phyloP scores from a whole-genome alignment of 2,329 filamentous ascomycete genomes.

The Paecilomyces fulvus region DNA sequence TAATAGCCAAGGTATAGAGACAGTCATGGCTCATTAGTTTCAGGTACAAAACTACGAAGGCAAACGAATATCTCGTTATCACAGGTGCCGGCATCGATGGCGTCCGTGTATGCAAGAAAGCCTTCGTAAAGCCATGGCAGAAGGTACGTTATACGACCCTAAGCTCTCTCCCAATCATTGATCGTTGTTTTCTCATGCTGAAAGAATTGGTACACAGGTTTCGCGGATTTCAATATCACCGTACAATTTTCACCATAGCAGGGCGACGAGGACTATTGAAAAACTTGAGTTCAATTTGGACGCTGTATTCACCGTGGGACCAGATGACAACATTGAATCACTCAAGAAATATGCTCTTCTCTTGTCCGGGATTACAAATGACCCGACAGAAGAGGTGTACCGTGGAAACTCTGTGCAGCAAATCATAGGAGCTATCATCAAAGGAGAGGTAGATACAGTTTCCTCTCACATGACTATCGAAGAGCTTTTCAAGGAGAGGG shows the following conservation, averaged over 20 bases:
- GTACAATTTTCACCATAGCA: slow-evolving; percentile 72
- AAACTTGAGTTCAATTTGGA: slow-evolving; percentile 76
- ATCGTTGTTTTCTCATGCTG: background rate
- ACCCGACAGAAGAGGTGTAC: slow-evolving; percentile 29
- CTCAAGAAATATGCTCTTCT: slow-evolving; percentile 77
- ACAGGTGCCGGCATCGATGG: slow-evolving; percentile 69
- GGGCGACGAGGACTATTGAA: slow-evolving; percentile 84
- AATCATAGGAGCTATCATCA: slow-evolving; percentile 84
- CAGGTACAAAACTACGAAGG: slow-evolving; percentile 61
- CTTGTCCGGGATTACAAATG: slow-evolving; percentile 55
- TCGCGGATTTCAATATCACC: slow-evolving; percentile 32
- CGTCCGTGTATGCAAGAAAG: slow-evolving; percentile 70
- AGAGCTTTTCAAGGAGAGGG: slow-evolving; percentile 72
- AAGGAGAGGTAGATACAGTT: slow-evolving; percentile 76
- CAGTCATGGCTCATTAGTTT: slow-evolving; percentile 12
- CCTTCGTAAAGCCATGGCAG: slow-evolving; percentile 64
- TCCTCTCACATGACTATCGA: slow-evolving; percentile 90
- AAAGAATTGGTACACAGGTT: slow-evolving; percentile 12
- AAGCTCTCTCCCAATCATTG: background rate
- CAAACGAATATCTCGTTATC: slow-evolving; percentile 79
- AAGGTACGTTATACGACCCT: slow-evolving; percentile 27
- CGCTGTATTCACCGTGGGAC: slow-evolving; percentile 79
- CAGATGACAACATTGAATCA: slow-evolving; percentile 60
- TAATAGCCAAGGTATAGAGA: background rate
- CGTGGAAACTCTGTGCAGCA: slow-evolving; percentile 63